phyloP scores from a whole-genome alignment of 768 basidiomycete genomes.

The Russula brevipes region DNA sequence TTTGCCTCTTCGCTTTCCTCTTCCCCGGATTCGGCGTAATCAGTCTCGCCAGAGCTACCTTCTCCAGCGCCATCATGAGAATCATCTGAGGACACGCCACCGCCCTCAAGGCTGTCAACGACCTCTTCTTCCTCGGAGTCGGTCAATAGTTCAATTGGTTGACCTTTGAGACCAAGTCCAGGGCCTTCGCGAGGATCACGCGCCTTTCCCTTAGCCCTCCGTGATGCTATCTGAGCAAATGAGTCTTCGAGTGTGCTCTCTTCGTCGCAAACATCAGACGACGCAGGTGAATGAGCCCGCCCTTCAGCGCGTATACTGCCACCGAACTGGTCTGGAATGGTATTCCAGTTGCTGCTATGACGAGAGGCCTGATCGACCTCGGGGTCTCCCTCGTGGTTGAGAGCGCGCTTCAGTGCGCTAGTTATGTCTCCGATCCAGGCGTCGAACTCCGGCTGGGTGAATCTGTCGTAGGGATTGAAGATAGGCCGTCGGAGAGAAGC shows the following conservation, averaged over 20 bases:
- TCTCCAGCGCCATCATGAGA: slow-evolving; percentile 43
- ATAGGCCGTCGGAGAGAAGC: slow-evolving; percentile 44
- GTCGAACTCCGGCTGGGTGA: slow-evolving; percentile 63
- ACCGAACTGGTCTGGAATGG: background rate
- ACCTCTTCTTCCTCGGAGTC: slow-evolving; percentile 36
- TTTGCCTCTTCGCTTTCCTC: slow-evolving; percentile 25
- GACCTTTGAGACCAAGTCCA: slow-evolving; percentile 40
- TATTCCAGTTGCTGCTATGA: slow-evolving; percentile 7
- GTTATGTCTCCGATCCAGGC: slow-evolving; percentile 65
- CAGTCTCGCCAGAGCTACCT: slow-evolving; percentile 23
- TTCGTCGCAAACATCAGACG: slow-evolving; percentile 29
- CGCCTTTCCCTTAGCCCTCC: slow-evolving; percentile 49
- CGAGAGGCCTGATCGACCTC: slow-evolving; percentile 18
- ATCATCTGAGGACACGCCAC: slow-evolving; percentile 37
- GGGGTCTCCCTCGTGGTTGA: slow-evolving; percentile 41
- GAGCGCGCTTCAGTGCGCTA: slow-evolving; percentile 48
- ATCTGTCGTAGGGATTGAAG: slow-evolving; percentile 69
- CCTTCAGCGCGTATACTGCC: slow-evolving; percentile 21
- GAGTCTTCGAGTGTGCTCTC: slow-evolving; percentile 45
- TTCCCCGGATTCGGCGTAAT: slow-evolving; percentile 26
- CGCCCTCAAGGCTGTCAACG: slow-evolving; percentile 29
- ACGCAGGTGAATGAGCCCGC: slow-evolving; percentile 24
- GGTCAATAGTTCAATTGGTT: slow-evolving; percentile 45
- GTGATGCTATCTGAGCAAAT: slow-evolving; percentile 48
- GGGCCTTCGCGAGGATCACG: slow-evolving; percentile 59